Evolutionary conservation across 139 green algal genomes (phyloP), one percentile per base, ranked within the genome.

Genomic region (Choricystis sp.): DNA sequence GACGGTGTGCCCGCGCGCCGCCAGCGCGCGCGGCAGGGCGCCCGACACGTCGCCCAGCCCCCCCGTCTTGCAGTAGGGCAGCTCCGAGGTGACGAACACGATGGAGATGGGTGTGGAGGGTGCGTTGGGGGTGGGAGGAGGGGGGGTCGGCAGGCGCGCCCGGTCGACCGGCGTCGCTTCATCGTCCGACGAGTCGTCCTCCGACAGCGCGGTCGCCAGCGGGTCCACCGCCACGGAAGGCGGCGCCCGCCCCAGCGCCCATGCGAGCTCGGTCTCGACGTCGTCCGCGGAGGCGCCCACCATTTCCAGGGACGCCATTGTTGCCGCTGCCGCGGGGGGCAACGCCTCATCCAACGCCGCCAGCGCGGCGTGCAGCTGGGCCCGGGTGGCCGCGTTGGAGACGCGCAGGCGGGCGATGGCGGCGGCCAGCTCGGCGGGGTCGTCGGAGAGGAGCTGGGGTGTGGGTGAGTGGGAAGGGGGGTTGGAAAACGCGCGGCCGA

Each of bases 51-150:
- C 92, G 20, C 92, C 92, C 49, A 99, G 79, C 14, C 92, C 92
- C 40, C 92, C 92, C 64, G 91, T 98, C 68, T 99, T 99, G 28
- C 82, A 93, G 85, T 89, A 98, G 2, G 93, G 93, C 14, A 91
- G 91, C 48, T 84, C 95, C 76, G 98, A 92, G 3, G 90, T 77
- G n/a, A 98, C 93, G 68, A 99, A 81, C 31, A 99, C 85, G 25
- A 99, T 52, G 40, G 9, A 9, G 40, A 52, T 52, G 40, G 40
- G 40, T 52, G 9, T 9, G 40, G 16, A 21, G 40, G 40, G 40
- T 52, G 40, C 9, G 40, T 52, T 9, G 40, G 16, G 9, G 40
- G 40, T 52, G 40, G 9, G 40, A 52, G 40, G 40, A 9, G 40
- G 9, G 40, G 40, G 9, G 40, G 40, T 21, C 40, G 40, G 40